phyloP scores from a whole-genome alignment of 2,329 filamentous ascomycete genomes.

The Fusarium sp. region DNA sequence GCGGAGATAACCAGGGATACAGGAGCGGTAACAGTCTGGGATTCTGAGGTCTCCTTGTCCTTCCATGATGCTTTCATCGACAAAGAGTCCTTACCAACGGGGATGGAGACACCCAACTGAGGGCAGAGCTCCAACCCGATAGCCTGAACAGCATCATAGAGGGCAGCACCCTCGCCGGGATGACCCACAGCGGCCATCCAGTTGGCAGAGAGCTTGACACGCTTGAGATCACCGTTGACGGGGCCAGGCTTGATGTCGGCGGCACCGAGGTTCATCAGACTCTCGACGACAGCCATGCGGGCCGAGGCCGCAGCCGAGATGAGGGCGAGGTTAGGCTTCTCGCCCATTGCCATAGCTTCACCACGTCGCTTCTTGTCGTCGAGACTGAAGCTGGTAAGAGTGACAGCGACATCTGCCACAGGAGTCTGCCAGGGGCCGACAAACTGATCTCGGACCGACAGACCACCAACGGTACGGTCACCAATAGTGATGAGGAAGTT shows the following conservation, averaged over 20 bases:
- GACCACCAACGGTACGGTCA: constrained; percentile 88
- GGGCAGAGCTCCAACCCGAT: constrained; percentile 94
- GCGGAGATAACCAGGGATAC: constrained; percentile 91
- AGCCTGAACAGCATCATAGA: constrained; percentile 93
- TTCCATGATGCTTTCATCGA: constrained; percentile 99
- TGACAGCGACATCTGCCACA: constrained; percentile 93
- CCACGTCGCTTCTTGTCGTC: constrained; percentile 76
- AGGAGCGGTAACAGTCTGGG: constrained; percentile 89
- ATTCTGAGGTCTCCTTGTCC: constrained; percentile 69
- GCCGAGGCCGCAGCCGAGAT: constrained; percentile 91
- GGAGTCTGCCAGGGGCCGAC: constrained; percentile 96
- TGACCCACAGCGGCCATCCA: constrained; percentile 99
- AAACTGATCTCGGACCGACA: constrained; percentile 92
- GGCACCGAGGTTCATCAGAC: constrained; percentile 90
- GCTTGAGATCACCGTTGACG: constrained; percentile 69
- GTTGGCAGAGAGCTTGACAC: constrained; percentile 91
- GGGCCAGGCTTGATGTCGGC: constrained; percentile 63
- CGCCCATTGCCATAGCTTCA: constrained; percentile 98
- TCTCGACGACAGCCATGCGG: constrained; percentile 95
- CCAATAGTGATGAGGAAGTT: constrained; percentile 97
- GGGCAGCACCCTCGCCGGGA: constrained; percentile 87
- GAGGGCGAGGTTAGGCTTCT: constrained; percentile 87
- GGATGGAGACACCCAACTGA: constrained; percentile 88
- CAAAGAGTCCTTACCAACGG: constrained; percentile 97
- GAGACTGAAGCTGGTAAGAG: constrained; percentile 78